These are phyloP conservation scores for Pulveroboletus sp. DNA, from an alignment of 768 basidiomycete species.

Conservation along the genomic window DNA sequence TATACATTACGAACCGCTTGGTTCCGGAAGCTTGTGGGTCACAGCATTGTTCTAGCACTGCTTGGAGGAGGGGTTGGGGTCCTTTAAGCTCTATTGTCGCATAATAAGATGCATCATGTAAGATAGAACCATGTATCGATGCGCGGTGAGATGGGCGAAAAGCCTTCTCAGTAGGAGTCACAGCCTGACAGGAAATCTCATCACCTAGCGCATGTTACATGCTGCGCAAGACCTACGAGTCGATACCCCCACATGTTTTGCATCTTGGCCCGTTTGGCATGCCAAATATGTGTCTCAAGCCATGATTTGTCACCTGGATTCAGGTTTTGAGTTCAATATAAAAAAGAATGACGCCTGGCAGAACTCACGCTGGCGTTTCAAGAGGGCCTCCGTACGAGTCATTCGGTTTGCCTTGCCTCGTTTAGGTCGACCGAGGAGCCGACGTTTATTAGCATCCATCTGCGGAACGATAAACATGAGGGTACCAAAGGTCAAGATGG, in stretches of 20 bases:
- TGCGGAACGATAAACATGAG: slow-evolving; percentile 33
- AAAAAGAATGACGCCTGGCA: not conserved
- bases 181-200: slow-evolving; percentile 44
- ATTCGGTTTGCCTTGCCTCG: slow-evolving; percentile 57
- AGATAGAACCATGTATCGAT: slow-evolving; percentile 73
- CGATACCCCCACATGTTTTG: slow-evolving; percentile 88
- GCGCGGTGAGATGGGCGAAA: slow-evolving; percentile 92
- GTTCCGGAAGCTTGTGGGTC: slow-evolving; percentile 66
- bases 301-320: slow-evolving; percentile 74
- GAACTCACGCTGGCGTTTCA: slow-evolving; percentile 67
- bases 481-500: not conserved
- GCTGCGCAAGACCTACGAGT: slow-evolving; percentile 44
- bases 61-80: slow-evolving; percentile 47
- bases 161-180: slow-evolving; percentile 86
- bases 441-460: slow-evolving; percentile 52
- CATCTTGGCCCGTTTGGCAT: slow-evolving; percentile 97
- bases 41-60: slow-evolving; percentile 50
- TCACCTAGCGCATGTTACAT: not conserved
- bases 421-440: slow-evolving; percentile 45
- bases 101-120: slow-evolving; percentile 88
- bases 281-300: slow-evolving; percentile 97
- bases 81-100: slow-evolving; percentile 73
- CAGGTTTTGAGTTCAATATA: not conserved
- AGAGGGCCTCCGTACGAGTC: slow-evolving; percentile 54
- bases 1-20: slow-evolving; percentile 41